Conservation (phyloP, 352 stramenopile species). For the Saprolegnia diclina region DNA sequence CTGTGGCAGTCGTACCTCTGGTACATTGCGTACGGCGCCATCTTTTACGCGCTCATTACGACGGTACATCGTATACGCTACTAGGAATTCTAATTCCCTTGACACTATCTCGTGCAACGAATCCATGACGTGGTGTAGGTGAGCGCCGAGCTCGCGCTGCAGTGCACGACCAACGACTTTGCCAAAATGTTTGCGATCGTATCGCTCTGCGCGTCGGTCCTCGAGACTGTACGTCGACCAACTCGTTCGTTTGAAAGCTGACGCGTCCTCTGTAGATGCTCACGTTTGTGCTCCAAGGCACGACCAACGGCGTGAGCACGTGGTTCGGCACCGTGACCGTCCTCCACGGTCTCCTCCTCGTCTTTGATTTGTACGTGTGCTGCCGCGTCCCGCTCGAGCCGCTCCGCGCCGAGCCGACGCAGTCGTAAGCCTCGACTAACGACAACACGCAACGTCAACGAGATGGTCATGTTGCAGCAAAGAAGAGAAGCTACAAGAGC, state of each 20-base stretch:
- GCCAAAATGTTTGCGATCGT: constrained; percentile 25
- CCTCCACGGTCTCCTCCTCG: constrained; percentile 14
- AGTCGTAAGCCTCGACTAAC: background rate
- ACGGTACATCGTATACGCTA: no score
- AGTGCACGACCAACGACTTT: constrained; percentile 26
- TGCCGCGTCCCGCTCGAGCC: constrained; percentile 15
- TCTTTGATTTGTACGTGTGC: constrained; percentile 10
- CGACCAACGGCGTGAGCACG: background rate
- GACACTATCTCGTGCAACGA: no score
- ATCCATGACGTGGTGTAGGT: background rate
- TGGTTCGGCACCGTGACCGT: constrained; percentile 18
- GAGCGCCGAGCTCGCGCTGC: constrained; percentile 23
- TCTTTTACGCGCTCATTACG: constrained; percentile 24
- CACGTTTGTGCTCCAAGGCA: constrained; percentile 23
- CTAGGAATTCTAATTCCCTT: no score
- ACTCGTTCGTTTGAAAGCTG: background rate
- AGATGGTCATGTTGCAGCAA: background rate
- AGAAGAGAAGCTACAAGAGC: constrained; percentile 30
- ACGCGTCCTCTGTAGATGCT: background rate
- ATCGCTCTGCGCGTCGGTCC: constrained; percentile 5
- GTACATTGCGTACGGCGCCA: constrained; percentile 21
- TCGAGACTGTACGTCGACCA: constrained; percentile 19
- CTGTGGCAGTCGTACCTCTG: constrained; percentile 15
- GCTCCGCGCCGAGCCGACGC: background rate
- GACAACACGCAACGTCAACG: no score